phyloP scores from a whole-genome alignment of 148 eudicot genomes.

The Rhododendron mucronatum region DNA sequence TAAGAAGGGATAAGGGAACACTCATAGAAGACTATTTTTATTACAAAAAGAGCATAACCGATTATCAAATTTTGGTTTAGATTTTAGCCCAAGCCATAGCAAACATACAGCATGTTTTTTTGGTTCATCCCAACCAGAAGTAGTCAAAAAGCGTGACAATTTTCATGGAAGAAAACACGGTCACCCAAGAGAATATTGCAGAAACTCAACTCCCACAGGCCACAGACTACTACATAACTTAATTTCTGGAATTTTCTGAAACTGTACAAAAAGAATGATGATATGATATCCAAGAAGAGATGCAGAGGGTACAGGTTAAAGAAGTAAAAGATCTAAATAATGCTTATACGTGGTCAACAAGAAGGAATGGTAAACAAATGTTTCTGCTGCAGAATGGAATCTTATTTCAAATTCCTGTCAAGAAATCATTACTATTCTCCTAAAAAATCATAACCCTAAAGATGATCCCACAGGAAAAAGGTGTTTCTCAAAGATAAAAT shows the following conservation, averaged over 20 bases:
- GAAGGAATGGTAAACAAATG: not conserved
- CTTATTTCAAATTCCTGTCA: not conserved
- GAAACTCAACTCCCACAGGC: not conserved
- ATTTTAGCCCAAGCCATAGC: not conserved
- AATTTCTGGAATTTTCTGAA: not conserved
- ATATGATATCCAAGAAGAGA: not conserved
- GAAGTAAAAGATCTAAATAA: not conserved
- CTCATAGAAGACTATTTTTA: not conserved
- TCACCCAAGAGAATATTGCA: not conserved
- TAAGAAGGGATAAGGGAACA: not conserved
- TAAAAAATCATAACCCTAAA: not conserved
- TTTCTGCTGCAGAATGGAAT: not conserved
- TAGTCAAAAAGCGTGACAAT: not conserved
- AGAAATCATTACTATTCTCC: not conserved
- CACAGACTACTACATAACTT: not conserved
- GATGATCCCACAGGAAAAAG: not conserved
- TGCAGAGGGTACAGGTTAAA: not conserved
- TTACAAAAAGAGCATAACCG: not conserved
- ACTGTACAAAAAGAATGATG: not conserved
- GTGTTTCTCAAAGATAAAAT: not conserved
- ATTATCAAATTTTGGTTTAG: not conserved
- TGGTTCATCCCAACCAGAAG: not conserved
- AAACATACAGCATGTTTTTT: not conserved
- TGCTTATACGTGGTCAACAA: not conserved
- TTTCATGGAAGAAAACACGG: not conserved